Conservation (phyloP, 139 green algal species). For the Yamagishiella unicocca region DNA sequence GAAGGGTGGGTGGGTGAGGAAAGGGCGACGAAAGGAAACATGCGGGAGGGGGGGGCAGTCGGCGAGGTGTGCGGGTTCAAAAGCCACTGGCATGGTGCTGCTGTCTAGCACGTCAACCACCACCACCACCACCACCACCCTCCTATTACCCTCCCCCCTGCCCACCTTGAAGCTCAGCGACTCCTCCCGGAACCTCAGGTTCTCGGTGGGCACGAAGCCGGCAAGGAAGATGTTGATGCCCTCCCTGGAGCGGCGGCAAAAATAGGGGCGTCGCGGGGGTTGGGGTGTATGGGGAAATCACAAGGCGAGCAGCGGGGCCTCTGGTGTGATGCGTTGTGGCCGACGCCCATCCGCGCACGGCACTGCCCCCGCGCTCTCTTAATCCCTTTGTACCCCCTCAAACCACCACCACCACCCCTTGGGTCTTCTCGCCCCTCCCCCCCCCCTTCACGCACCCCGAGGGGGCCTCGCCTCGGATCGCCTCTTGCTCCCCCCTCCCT, state of each 20-base stretch:
- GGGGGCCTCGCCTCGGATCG: too few relatives aligned
- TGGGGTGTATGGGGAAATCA: background rate
- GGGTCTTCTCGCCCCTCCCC: too few relatives aligned
- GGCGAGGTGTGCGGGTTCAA: background rate
- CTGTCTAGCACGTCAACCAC: background rate
- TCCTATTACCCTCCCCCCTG: background rate
- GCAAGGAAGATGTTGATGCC: slow-evolving; percentile 82
- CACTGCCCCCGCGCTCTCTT: too few relatives aligned
- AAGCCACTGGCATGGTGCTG: background rate
- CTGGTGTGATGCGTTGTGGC: background rate
- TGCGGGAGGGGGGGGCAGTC: background rate
- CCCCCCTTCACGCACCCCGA: too few relatives aligned
- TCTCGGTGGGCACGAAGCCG: slow-evolving; percentile 99
- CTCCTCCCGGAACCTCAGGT: slow-evolving; percentile 98
- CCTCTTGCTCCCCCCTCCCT: too few relatives aligned
- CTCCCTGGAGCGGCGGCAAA: slow-evolving; percentile 53
- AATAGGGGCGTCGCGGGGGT: background rate
- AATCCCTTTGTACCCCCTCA: too few relatives aligned
- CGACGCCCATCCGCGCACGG: too few relatives aligned
- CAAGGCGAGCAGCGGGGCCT: too few relatives aligned
- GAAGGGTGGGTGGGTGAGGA: background rate
- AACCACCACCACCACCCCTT: too few relatives aligned
- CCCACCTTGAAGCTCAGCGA: slow-evolving; percentile 96
- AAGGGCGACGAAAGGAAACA: background rate
- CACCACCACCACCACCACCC: background rate